Evolutionary conservation across 768 basidiomycete species (phyloP).

Genomic region (Lentinula lateritia): DNA sequence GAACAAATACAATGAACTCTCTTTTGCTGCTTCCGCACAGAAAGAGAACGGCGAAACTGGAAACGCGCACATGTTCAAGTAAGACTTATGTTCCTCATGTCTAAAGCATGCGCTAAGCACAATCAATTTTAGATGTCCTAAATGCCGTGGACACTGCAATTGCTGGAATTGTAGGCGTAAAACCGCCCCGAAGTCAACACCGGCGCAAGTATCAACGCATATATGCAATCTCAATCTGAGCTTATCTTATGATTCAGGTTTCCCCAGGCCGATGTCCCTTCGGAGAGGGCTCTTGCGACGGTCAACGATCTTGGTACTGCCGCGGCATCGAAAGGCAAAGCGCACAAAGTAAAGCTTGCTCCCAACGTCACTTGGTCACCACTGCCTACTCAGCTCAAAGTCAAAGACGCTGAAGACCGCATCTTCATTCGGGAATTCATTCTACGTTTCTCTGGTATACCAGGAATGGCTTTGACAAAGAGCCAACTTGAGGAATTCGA

Average conservation of each 20-base stretch:
- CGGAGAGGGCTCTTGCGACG: background rate
- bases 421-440: slow-evolving; percentile 73
- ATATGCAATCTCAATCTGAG: background rate
- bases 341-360: slow-evolving; percentile 28
- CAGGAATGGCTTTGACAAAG: slow-evolving; percentile 39
- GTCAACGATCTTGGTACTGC: background rate
- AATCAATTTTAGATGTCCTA: slow-evolving; percentile 50
- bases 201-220: background rate
- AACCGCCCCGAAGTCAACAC: slow-evolving; percentile 36
- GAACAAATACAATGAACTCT: slow-evolving; percentile 62
- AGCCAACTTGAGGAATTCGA: slow-evolving; percentile 61
- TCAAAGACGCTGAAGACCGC: slow-evolving; percentile 49
- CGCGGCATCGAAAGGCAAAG: background rate
- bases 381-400: slow-evolving; percentile 36
- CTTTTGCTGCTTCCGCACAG: slow-evolving; percentile 14
- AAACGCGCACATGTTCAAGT: slow-evolving; percentile 49
- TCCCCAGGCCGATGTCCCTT: background rate
- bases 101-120: background rate
- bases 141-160: slow-evolving; percentile 62
- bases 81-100: slow-evolving; percentile 11
- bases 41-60: slow-evolving; percentile 19
- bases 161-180: slow-evolving; percentile 62
- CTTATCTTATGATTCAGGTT: background rate
- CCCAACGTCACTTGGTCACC: slow-evolving; percentile 51
- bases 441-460: slow-evolving; percentile 50